phyloP scores from a whole-genome alignment of 2,329 filamentous ascomycete species.

The Fusarium phyllophilum region DNA sequence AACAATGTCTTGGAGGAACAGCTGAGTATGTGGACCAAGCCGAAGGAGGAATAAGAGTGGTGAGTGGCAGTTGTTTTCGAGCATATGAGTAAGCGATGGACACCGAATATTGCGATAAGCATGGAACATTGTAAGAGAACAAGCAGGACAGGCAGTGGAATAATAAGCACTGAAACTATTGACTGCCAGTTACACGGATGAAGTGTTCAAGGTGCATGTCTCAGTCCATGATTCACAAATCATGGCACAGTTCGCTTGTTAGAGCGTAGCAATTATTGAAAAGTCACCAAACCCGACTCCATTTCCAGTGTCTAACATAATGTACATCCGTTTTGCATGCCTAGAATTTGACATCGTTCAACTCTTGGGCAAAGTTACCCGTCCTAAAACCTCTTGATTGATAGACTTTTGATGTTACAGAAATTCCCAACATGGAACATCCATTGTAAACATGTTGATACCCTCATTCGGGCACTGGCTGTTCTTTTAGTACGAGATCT shows the following conservation, averaged over 20 bases:
- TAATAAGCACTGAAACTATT: background rate
- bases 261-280: background rate
- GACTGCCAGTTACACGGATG: slow-evolving; percentile 17
- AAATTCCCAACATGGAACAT: background rate
- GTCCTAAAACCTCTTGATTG: background rate
- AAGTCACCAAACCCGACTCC: background rate
- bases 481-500: background rate
- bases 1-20: slow-evolving; percentile 69
- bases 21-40: slow-evolving; percentile 62
- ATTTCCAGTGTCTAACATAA: slow-evolving; percentile 22
- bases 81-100: background rate
- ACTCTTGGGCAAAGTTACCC: background rate
- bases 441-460: slow-evolving; percentile 5
- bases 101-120: background rate
- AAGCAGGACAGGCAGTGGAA: background rate
- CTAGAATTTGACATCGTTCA: background rate
- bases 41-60: slow-evolving; percentile 45
- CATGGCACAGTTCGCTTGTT: background rate
- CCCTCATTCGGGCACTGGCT: background rate
- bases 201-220: slow-evolving; percentile 7
- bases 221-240: slow-evolving; percentile 1
- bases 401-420: slow-evolving; percentile 8
- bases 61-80: background rate
- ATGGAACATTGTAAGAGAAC: background rate
- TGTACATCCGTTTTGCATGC: slow-evolving; percentile 11